Percentiles rank a stretch among this genome's conserved stretches.
Evolutionary conservation across 2,329 filamentous ascomycete genomes (phyloP).

Genomic region (Microdochium nivale): DNA sequence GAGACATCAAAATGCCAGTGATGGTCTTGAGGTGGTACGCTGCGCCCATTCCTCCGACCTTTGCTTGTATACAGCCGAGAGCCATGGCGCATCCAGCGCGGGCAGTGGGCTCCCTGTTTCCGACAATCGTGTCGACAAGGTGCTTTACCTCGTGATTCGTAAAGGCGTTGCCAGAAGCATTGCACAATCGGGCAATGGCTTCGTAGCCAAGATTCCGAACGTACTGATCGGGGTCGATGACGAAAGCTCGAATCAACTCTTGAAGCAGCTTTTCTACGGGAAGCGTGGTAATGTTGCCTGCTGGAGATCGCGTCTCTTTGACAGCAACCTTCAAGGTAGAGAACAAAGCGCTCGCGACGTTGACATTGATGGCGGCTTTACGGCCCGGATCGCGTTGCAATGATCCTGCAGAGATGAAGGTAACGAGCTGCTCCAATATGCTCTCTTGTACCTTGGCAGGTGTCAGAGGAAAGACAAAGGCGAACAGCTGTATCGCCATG

Average conservation of each 20-base stretch:
- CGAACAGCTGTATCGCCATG: slow-evolving; percentile 86
- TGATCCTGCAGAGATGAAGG: slow-evolving; percentile 71
- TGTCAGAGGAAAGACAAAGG: slow-evolving; percentile 81
- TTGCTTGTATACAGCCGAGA: slow-evolving; percentile 84
- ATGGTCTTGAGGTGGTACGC: slow-evolving; percentile 96
- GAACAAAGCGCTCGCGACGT: slow-evolving; percentile 74
- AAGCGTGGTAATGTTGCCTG: slow-evolving; percentile 64
- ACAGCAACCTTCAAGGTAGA: slow-evolving; percentile 75
- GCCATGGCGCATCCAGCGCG: slow-evolving; percentile 92
- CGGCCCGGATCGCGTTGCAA: slow-evolving; percentile 80
- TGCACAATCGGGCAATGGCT: slow-evolving; percentile 79
- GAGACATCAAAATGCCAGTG: slow-evolving; percentile 93
- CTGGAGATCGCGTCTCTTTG: slow-evolving; percentile 64
- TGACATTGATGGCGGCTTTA: slow-evolving; percentile 85
- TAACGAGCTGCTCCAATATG: slow-evolving; percentile 86
- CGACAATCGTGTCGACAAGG: slow-evolving; percentile 87
- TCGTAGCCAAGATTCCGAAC: slow-evolving; percentile 80
- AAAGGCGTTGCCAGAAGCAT: slow-evolving; percentile 72
- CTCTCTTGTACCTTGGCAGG: slow-evolving; percentile 91
- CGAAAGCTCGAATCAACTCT: slow-evolving; percentile 62
- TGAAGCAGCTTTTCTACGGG: slow-evolving; percentile 80
- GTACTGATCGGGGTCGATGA: slow-evolving; percentile 77
- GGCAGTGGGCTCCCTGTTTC: slow-evolving; percentile 86
- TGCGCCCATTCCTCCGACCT: slow-evolving; percentile 95
- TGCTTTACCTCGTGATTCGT: slow-evolving; percentile 87